phyloP scores from a whole-genome alignment of 23 red algal species.

The Gracilariopsis chorda region DNA sequence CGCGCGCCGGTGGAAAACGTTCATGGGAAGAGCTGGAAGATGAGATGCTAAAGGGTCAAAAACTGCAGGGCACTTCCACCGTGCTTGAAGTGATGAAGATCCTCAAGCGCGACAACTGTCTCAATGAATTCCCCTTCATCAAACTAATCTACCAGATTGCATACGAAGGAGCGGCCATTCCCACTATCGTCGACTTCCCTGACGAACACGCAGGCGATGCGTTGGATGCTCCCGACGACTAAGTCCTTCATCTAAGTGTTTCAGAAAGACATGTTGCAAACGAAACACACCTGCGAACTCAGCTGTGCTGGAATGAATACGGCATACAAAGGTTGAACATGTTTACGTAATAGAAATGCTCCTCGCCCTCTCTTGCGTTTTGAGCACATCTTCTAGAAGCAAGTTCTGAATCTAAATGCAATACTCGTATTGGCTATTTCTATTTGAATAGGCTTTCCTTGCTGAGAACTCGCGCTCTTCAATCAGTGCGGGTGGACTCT shows the following conservation, averaged over 20 bases:
- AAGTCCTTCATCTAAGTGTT: background rate
- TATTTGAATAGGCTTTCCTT: no score
- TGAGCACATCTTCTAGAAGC: no score
- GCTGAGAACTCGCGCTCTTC: no score
- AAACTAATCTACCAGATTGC: slow-evolving; percentile 77
- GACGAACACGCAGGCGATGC: slow-evolving; percentile 49
- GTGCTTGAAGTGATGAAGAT: slow-evolving; percentile 77
- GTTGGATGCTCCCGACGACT: background rate
- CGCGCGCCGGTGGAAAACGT: slow-evolving; percentile 27
- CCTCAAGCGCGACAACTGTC: slow-evolving; percentile 62
- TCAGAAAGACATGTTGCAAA: background rate
- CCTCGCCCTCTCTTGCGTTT: no score
- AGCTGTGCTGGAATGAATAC: no score
- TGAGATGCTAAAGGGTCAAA: slow-evolving; percentile 92
- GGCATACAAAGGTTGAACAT: no score
- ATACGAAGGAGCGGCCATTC: slow-evolving; percentile 42
- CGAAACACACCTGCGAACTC: no score
- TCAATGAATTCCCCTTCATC: slow-evolving; percentile 79
- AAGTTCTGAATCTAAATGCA: no score
- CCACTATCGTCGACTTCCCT: slow-evolving; percentile 56
- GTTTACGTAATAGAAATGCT: no score
- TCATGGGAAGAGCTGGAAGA: slow-evolving; percentile 80
- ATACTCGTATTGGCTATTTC: no score
- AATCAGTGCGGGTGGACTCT: no score
- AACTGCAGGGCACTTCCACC: slow-evolving; percentile 92